phyloP scores from a whole-genome alignment of 202 grass and related monocot genomes.

The Setaria italica region DNA sequence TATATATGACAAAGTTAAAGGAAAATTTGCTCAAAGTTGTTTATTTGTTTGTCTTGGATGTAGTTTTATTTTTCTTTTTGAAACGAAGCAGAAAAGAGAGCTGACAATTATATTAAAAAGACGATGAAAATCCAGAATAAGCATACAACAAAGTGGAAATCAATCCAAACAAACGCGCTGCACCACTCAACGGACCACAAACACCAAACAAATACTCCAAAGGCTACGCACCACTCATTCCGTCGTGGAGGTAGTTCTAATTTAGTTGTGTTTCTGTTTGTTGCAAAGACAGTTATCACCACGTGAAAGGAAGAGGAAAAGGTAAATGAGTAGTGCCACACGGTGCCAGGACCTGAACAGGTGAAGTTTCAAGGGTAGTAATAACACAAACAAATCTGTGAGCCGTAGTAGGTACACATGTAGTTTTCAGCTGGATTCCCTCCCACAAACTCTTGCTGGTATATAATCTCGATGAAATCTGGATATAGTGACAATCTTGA shows the following conservation, averaged over 20 bases:
- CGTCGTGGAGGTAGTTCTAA: not conserved
- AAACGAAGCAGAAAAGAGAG: too few relatives aligned
- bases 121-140: too few relatives aligned
- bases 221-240: too few relatives aligned
- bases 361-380: not conserved
- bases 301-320: not conserved
- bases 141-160: too few relatives aligned
- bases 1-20: too few relatives aligned
- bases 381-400: not conserved
- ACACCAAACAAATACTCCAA: too few relatives aligned
- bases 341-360: not conserved
- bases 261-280: not conserved
- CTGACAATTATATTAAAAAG: too few relatives aligned
- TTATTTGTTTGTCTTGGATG: too few relatives aligned
- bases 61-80: too few relatives aligned
- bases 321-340: not conserved
- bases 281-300: not conserved
- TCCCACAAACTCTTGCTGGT: not conserved
- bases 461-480: constrained; percentile 14
- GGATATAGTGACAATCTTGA: constrained; percentile 16
- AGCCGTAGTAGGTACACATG: constrained; percentile 7
- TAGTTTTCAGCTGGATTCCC: constrained; percentile 4
- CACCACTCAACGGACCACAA: too few relatives aligned
- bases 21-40: too few relatives aligned
- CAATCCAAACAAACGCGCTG: too few relatives aligned